A percentile compares a stretch with the other conserved stretches of the same genome.
These are phyloP conservation scores for Chaetomium cochliodes DNA, from an alignment of 495 filamentous ascomycete species.

Conservation along the genomic window DNA sequence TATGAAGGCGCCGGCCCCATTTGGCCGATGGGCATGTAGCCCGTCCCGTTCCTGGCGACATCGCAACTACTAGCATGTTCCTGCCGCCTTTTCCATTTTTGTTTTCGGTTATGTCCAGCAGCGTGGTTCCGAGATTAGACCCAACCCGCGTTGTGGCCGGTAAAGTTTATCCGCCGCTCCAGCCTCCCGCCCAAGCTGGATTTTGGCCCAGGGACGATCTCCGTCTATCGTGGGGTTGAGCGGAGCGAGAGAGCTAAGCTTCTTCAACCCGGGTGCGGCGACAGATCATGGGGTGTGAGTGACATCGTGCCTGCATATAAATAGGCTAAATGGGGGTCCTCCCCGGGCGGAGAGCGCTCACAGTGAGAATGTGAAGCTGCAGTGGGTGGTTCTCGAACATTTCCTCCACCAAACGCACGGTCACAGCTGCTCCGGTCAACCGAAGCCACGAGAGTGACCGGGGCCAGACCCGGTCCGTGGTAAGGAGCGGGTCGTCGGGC, in stretches of 20 bases:
- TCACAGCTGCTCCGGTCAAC: neutral
- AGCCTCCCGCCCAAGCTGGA: neutral
- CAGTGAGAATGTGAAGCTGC: neutral
- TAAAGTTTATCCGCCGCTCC: conserved; percentile 16
- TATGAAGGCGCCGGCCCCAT: conserved; percentile 4
- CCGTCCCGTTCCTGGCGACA: neutral
- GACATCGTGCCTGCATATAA: conserved; percentile 18
- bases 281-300: conserved; percentile 5
- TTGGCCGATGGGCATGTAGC: neutral
- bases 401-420: neutral
- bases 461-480: conserved; percentile 1
- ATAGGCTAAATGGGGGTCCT: conserved; percentile 26
- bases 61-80: neutral
- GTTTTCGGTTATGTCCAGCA: conserved; percentile 5
- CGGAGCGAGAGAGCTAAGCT: neutral
- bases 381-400: neutral
- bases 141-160: neutral
- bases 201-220: neutral
- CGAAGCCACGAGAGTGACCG: neutral
- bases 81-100: conserved; percentile 8
- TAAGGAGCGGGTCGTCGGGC: neutral
- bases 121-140: conserved; percentile 11
- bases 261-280: neutral
- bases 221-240: neutral
- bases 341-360: neutral